Base-by-base conservation (phyloP, 495 filamentous ascomycete genomes). In the Penicillium fimorum region DNA sequence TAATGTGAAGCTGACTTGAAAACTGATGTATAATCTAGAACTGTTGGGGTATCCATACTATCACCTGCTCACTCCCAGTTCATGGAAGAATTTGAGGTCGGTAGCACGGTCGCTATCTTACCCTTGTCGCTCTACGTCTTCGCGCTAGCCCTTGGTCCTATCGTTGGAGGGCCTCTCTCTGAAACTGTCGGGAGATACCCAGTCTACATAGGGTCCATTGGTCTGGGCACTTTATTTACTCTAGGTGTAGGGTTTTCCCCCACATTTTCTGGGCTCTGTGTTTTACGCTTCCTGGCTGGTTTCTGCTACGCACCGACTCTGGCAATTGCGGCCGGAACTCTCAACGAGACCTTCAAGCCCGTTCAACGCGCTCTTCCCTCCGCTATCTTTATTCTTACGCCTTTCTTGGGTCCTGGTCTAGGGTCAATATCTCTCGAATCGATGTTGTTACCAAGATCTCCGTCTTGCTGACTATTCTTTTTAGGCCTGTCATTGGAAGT, bases 271-370 rank as follows among this genome's bases (percentile, higher is more conserved):
- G 75, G 73, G 0, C 58, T 90, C 4, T 72, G 80, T 25, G 71
- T 85, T 32, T 74, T 82, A 20, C 77, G 87, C 1, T 82, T 89
- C 60, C 72, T 90, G 22, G 82, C 86, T 2, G 87, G 87, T 0
- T 70, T 84, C 17, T 71, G 70, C 64, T 63, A 54, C 17, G 65
- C 64, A 1, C 66, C 74, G 2, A 70, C 74, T 3, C 29, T 80
- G 12, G 66, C 76, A 2, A 66, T 81, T 10, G 77, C 71, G 8
- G 73, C 59, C 7, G 78, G 77, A 0, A 78, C 76, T 0, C 74
- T 79, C 57, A 75, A 76, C 20, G 79, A 82, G 59, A 61, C 79
- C 1, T 76, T 71, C 37, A 61, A 43, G 32, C 59, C 59, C 13
- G 63, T 64, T 17, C 42, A 66, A 15, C 64, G 73, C 30, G 76